Percentiles rank a stretch among this genome's conserved stretches.
Conservation (phyloP, 1,284 basidiomycete genomes). For the Austroboletus rostrupii region DNA sequence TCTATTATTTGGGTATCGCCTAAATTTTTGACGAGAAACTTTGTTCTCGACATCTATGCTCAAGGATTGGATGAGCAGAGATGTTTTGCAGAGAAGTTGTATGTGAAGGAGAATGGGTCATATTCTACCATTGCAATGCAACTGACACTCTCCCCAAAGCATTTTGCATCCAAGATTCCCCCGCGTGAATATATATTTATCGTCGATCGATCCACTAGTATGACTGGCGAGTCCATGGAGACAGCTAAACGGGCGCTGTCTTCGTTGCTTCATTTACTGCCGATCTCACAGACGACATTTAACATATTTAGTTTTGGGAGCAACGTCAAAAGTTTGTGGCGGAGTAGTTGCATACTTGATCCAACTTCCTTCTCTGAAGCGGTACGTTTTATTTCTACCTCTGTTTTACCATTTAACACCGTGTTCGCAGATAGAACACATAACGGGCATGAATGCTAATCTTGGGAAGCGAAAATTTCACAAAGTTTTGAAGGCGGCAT, state of each 20-base stretch:
- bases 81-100: conserved; percentile 48
- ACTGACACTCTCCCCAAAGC: conserved; percentile 48
- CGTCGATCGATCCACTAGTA: conserved; percentile 42
- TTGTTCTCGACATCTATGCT: conserved; percentile 43
- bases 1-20: conserved; percentile 36
- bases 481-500: conserved; percentile 32
- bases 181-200: conserved; percentile 43
- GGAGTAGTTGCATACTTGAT: conserved; percentile 32
- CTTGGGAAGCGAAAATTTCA: conserved; percentile 48
- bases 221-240: conserved; percentile 29
- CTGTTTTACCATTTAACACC: background rate
- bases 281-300: conserved; percentile 31
- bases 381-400: conserved; percentile 29
- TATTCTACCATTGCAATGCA: conserved; percentile 44
- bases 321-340: conserved; percentile 33
- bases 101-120: conserved; percentile 17
- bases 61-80: conserved; percentile 46
- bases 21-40: conserved; percentile 41
- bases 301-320: conserved; percentile 54
- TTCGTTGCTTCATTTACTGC: conserved; percentile 35
- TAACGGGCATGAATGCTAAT: conserved; percentile 39
- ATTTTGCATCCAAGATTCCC: conserved; percentile 35
- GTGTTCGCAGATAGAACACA: conserved; percentile 23
- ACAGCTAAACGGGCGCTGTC: conserved; percentile 35
- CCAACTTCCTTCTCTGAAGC: conserved; percentile 34